A percentile compares a stretch with the other conserved stretches of the same genome.
Conservation (phyloP, 1,284 basidiomycete species). For the Trametes versicolor region DNA sequence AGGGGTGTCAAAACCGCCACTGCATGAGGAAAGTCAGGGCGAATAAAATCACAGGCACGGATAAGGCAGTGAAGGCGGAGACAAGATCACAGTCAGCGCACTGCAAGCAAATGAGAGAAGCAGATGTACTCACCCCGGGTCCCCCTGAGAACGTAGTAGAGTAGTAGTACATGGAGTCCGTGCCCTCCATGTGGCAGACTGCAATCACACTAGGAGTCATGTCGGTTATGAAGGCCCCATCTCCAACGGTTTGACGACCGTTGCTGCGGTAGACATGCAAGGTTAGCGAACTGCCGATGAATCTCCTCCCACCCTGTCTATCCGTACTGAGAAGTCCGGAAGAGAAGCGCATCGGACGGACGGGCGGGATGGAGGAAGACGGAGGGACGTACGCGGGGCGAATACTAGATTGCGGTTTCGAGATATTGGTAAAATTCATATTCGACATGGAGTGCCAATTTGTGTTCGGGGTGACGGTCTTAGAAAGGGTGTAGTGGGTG, state of each 20-base stretch:
- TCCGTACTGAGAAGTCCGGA: conserved; percentile 29
- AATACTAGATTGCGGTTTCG: conserved; percentile 86
- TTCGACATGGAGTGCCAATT: conserved; percentile 87
- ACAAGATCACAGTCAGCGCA: conserved; percentile 16
- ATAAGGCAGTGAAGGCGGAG: neutral
- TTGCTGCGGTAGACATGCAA: conserved; percentile 62
- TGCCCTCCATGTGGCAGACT: conserved; percentile 83
- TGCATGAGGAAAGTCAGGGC: conserved; percentile 41
- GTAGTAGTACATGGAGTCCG: conserved; percentile 84
- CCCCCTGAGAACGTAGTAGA: conserved; percentile 90
- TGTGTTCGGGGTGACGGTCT: conserved; percentile 43
- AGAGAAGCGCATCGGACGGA: conserved; percentile 16
- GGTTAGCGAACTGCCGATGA: conserved; percentile 26
- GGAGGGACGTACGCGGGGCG: conserved; percentile 78
- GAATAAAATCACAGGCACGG: conserved; percentile 5
- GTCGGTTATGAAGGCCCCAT: conserved; percentile 88
- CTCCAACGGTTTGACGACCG: conserved; percentile 92
- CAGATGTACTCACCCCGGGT: conserved; percentile 69
- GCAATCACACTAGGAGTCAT: conserved; percentile 82
- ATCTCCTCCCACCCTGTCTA: neutral
- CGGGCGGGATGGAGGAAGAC: conserved; percentile 1
- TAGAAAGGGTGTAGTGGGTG: conserved; percentile 3
- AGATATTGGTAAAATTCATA: conserved; percentile 70
- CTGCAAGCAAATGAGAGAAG: neutral
- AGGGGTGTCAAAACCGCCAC: conserved; percentile 93